Base-by-base conservation (phyloP, 768 basidiomycete species). In the Leccinum sublutescens region DNA sequence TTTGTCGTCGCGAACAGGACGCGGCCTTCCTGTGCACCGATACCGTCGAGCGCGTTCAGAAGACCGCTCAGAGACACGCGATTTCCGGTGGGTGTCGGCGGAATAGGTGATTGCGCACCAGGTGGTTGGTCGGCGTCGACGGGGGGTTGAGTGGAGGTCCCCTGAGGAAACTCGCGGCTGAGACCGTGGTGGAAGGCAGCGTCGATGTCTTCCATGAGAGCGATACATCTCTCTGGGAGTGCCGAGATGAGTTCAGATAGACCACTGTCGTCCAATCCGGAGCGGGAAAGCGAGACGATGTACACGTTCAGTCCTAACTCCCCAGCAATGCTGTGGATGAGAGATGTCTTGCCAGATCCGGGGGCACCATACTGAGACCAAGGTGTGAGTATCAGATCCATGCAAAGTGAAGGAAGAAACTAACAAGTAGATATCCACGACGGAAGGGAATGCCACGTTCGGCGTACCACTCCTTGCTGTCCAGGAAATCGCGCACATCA, bases 201-300 rank as follows among this genome's bases (percentile, higher is more conserved):
- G 63, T 93, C 91, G 56, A 93, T 87, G 68, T 93, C 91, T 70
- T 93, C 90, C 83, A 93, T 90, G 36, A 93, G 77, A 5, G 86
- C 83, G 56, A 93, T 87, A 65, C 86, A 90, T 63, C 79, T 78
- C 57, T 84, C 79, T n/a, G 91, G 90, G 2, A 91, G 78, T 2
- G 78, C 76, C 9, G 80, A 77, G 59, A 91, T 83, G 47, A 90
- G 76, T 43, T 82, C 77, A 54, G 76, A 79, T 25, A 91, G 80
- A 8, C 74, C 69, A 2, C 77, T 75, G 68, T 91, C 90, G 65
- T 90, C 88, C 48, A 92, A 69, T 9, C 84, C 83, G 14, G 73
- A 63, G 19, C 83, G 81, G 4, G 87, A 85, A 7, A 91, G 81
- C 1, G 87, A 85, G 47, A 93, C 71, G 50, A 90, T 81, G 71